Evolutionary conservation across 768 basidiomycete genomes (phyloP).

Genomic region (Lentinula aciculospora): DNA sequence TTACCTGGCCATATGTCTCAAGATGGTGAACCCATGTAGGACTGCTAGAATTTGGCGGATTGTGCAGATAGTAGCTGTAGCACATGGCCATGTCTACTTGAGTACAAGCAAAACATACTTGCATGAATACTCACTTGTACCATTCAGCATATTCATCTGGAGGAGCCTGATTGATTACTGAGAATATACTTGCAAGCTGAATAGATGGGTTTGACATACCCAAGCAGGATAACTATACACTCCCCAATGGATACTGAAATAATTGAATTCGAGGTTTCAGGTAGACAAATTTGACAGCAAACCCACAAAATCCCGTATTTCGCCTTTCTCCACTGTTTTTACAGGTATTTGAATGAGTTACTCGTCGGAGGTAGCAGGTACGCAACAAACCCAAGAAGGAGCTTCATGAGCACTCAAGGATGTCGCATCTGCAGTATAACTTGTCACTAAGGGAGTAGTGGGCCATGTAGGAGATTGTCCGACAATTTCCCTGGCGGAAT

Average conservation of each 20-base stretch:
- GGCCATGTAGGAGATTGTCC: constrained; percentile 31
- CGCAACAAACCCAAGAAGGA: constrained; percentile 43
- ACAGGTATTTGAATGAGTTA: background rate
- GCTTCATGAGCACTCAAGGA: constrained; percentile 41
- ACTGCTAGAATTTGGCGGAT: constrained; percentile 25
- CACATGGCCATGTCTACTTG: background rate
- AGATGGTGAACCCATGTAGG: constrained; percentile 45
- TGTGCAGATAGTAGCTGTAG: constrained; percentile 33
- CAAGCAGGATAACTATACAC: constrained; percentile 43
- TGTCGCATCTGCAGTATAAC: constrained; percentile 31
- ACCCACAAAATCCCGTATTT: constrained; percentile 56
- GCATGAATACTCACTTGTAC: constrained; percentile 39
- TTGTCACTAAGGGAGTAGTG: constrained; percentile 28
- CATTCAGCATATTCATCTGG: constrained; percentile 43
- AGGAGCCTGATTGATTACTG: constrained; percentile 27
- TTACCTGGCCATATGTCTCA: constrained; percentile 38
- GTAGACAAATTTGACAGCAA: too few species aligned
- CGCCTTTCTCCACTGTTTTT: constrained; percentile 37
- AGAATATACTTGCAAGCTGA: background rate
- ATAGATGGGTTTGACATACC: constrained; percentile 13
- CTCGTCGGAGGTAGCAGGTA: too few species aligned
- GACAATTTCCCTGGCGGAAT: constrained; percentile 26
- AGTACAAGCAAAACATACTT: background rate
- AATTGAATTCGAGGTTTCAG: constrained; percentile 1
- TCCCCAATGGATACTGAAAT: constrained; percentile 43